Evolutionary conservation across 345 rosid species (phyloP).

Genomic region (Populus ilicifolia): DNA sequence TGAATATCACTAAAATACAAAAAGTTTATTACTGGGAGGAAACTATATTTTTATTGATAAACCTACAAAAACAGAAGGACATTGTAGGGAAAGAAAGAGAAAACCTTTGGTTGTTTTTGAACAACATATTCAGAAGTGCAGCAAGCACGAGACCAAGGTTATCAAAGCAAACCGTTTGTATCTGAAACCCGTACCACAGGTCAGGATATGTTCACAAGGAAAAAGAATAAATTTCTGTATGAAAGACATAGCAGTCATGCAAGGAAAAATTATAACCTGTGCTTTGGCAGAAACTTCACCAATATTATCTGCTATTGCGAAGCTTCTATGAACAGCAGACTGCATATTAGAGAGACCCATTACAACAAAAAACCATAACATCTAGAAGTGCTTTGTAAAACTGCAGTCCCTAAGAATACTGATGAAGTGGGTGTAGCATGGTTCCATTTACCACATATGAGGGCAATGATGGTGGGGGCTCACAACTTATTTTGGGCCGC

Average conservation of each 20-base stretch:
- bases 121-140: constrained; percentile 46
- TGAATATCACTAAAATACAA: background rate
- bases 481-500: background rate
- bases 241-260: constrained; percentile 1
- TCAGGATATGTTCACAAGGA: constrained; percentile 8
- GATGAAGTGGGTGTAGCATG: background rate
- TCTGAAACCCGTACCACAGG: constrained; percentile 37
- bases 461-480: background rate
- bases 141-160: constrained; percentile 68
- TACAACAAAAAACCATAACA: background rate
- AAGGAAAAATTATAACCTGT: constrained; percentile 44
- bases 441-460: background rate
- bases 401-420: background rate
- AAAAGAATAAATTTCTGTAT: background rate
- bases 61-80: background rate
- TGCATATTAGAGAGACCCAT: constrained; percentile 12
- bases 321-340: constrained; percentile 87
- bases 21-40: background rate
- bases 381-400: background rate
- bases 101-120: constrained; percentile 63
- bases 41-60: background rate
- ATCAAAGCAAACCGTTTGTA: constrained; percentile 72
- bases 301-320: constrained; percentile 87
- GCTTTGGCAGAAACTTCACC: constrained; percentile 96
- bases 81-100: constrained; percentile 5